Base-by-base conservation (phyloP, 2,329 filamentous ascomycete genomes). In the Claviceps arundinis region DNA sequence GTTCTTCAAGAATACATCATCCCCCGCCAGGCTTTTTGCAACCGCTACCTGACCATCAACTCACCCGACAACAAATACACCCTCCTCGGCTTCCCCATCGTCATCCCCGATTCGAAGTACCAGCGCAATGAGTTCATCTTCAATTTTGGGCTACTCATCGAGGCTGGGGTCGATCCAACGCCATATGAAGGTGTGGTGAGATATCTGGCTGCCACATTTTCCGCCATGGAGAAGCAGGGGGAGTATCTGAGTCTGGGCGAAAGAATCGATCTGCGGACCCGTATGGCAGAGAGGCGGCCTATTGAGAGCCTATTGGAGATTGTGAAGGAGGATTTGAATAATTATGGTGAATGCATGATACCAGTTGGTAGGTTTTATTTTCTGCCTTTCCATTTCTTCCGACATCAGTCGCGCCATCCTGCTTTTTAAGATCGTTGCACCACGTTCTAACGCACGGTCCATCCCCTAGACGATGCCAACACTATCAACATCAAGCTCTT, bases 321-420 rank as follows among this genome's bases (percentile, higher is more conserved):
- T 55, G 76, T 86, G 53, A 83, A 83, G 63, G 82, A 96, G 69
- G 90, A 98, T 65, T 65, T 98, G 59, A 96, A 97, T 64, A 94
- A 94, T 61, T 98, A 96, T 63, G 90, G 88, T 63, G 93, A 98
- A 71, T 95, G 90, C 75, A 95, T 95, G 90, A 95, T 96, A 62
- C 90, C 90, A 0, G 91, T 96, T 57, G 87, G 87, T 90, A 71
- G 57, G 79, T 73, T 16, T 26, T 44, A 7, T n/a, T 24, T 7
- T 44, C 14, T 7, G 14, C 4, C 17, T 16, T 13, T 42, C 41
- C 4, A 4, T 1, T 14, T 5, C 16, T n/a, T n/a, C 3, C 7
- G 3, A 9, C 38, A 3, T 6, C 17, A n/a, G 8, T 19, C 16
- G n/a, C 6, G 16, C 4, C 9, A 11, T 22, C 5, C 41, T 22